Evolutionary conservation across 768 basidiomycete species (phyloP).

Genomic region (Tricholoma hemisulphureum): DNA sequence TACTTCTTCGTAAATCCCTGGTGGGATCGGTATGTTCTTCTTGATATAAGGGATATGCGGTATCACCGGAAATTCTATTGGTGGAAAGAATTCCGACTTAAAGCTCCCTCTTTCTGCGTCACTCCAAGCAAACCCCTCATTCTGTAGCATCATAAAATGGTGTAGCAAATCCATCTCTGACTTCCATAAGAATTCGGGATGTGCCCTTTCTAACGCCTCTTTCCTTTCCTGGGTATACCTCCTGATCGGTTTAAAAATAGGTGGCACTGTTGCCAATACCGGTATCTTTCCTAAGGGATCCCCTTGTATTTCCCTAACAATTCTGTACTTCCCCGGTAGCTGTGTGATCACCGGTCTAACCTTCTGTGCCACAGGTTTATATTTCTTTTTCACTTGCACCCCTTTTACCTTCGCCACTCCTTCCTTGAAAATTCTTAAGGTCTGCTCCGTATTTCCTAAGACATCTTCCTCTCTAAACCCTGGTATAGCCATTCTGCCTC

Average conservation of each 20-base stretch:
- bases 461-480: neutral
- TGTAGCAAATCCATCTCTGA: neutral
- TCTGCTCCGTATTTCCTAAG: neutral
- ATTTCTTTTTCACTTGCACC: neutral
- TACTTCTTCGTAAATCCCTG: no score
- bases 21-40: no score
- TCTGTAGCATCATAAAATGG: no score
- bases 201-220: neutral
- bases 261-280: neutral
- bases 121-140: no score
- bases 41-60: no score
- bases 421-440: neutral
- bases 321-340: neutral
- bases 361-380: no score
- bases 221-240: neutral
- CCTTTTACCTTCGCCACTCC: neutral
- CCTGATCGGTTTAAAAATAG: neutral
- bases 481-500: neutral
- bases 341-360: neutral
- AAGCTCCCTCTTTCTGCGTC: no score
- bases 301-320: neutral
- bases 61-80: no score
- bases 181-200: neutral
- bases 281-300: no score
- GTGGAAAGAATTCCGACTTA: no score